Evolutionary conservation across 805 yeast genomes (phyloP).

Genomic region (Zygosaccharomyces lentus): DNA sequence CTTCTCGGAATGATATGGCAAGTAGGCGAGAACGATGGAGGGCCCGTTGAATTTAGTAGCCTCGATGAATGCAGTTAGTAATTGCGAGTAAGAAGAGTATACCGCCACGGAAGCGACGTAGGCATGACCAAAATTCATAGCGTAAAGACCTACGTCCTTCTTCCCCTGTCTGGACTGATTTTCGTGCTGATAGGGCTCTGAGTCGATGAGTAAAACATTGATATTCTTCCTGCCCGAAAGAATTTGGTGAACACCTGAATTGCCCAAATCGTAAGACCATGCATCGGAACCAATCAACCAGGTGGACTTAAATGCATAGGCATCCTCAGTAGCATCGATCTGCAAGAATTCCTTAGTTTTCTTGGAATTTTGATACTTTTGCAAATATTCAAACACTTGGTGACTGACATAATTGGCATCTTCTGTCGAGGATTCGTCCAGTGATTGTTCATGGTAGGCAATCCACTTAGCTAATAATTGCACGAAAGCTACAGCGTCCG

Average conservation of each 20-base stretch:
- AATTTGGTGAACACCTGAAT: slow-evolving; percentile 85
- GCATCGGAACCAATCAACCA: slow-evolving; percentile 95
- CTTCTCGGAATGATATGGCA: slow-evolving; percentile 66
- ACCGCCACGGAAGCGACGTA: slow-evolving; percentile 94
- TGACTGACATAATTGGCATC: slow-evolving; percentile 33
- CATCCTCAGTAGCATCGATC: slow-evolving; percentile 37
- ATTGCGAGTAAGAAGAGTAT: slow-evolving; percentile 89
- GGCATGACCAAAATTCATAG: slow-evolving; percentile 85
- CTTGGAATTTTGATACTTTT: slow-evolving; percentile 38
- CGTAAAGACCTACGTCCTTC: slow-evolving; percentile 90
- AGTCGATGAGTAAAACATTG: slow-evolving; percentile 82
- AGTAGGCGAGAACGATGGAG: slow-evolving; percentile 82
- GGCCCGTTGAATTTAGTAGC: slow-evolving; percentile 91
- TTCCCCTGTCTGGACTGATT: slow-evolving; percentile 41
- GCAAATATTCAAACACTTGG: slow-evolving; percentile 38
- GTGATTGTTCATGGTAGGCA: slow-evolving; percentile 42
- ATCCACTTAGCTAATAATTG: slow-evolving; percentile 69
- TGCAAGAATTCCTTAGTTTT: slow-evolving; percentile 44
- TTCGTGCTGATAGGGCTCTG: slow-evolving; percentile 57
- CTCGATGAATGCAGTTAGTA: slow-evolving; percentile 80
- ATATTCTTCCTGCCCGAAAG: slow-evolving; percentile 70
- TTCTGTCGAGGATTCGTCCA: slow-evolving; percentile 25
- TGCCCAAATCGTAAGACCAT: slow-evolving; percentile 91
- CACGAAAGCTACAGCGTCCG: slow-evolving; percentile 45
- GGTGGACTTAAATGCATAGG: slow-evolving; percentile 46